Base-by-base conservation (phyloP, 805 yeast genomes). In the Saccharomyces paradoxus region DNA sequence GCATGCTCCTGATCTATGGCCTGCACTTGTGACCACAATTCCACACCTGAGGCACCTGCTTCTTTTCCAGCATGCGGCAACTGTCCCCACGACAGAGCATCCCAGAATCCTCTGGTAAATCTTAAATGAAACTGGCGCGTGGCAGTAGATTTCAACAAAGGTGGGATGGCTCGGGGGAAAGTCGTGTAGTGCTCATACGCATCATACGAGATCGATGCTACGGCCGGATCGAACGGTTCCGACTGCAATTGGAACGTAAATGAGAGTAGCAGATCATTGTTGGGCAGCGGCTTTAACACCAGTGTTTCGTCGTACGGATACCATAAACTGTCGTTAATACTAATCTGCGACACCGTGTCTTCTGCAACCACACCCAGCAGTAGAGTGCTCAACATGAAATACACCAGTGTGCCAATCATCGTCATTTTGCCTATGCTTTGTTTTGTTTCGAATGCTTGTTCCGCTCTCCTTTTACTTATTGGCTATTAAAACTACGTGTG, bases 101-200 rank as follows among this genome's bases (percentile, higher is more conserved):
- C 96, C 92, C 97, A 94, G 83, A 90, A 87, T 0, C 99, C 99
- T 69, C 89, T 96, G 1, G 95, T 81, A 66, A 94, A 94, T 53
- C 97, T 74, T 56, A 94, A 72, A 67, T 89, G 96, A 48, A 94
- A 74, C 63, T 88, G 91, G 53, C 87, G 76, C 0, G 95, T 79
- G 55, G 79, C 76, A 2, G 96, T 80, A 12, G 77, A 70, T 46
- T 80, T 81, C 13, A 94, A 65, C 1, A 92, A 77, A 29, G 96
- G 94, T 3, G 89, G 92, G 8, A 94, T 72, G 0, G 89, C 75
- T 56, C 87, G 81, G 0, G 99, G 97, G 62, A 94, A 91, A 17
- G 80, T 78, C 4, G 80, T 80, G 64, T 83, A 85, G 63, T 85
- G 88, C 7, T 70, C 66, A 52, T 64, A 69, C 17, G 62, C 58